A percentile compares a stretch with the other conserved stretches of the same genome.
Evolutionary conservation across 805 yeast species (phyloP).

Genomic region (Lipomyces kockii): DNA sequence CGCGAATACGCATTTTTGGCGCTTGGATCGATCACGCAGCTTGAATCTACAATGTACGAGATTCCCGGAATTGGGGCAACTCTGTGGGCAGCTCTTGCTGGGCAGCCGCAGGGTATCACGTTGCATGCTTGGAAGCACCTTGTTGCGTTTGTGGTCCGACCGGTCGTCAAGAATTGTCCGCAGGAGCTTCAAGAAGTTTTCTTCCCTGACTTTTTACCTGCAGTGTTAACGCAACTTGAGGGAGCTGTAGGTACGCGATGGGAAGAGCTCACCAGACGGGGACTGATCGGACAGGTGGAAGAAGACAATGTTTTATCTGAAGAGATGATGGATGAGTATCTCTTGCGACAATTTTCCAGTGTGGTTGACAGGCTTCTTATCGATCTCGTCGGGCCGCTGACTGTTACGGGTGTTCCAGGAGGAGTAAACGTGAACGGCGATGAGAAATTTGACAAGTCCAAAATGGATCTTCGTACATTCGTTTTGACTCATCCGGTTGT

Average conservation of each 20-base stretch:
- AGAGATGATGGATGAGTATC: constrained; percentile 97
- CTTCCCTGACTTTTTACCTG: constrained; percentile 78
- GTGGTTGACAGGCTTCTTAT: constrained; percentile 78
- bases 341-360: constrained; percentile 89
- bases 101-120: constrained; percentile 82
- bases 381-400: constrained; percentile 31
- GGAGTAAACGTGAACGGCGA: constrained; percentile 1
- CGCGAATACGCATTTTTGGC: constrained; percentile 94
- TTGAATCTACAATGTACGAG: constrained; percentile 86
- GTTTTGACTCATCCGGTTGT: constrained; percentile 67
- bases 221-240: constrained; percentile 72
- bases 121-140: constrained; percentile 97
- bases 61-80: constrained; percentile 77
- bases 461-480: constrained; percentile 51
- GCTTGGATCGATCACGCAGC: constrained; percentile 82
- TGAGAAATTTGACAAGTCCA: neutral
- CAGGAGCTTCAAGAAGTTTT: constrained; percentile 65
- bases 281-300: constrained; percentile 50
- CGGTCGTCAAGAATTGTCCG: constrained; percentile 89
- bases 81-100: constrained; percentile 86
- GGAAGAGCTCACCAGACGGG: constrained; percentile 51
- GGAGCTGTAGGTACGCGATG: constrained; percentile 74
- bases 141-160: constrained; percentile 85
- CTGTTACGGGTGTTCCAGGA: neutral
- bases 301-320: constrained; percentile 71